These are phyloP conservation scores for Fraxinus latifolia DNA, from an alignment of 305 asterid species.

Conservation along the genomic window DNA sequence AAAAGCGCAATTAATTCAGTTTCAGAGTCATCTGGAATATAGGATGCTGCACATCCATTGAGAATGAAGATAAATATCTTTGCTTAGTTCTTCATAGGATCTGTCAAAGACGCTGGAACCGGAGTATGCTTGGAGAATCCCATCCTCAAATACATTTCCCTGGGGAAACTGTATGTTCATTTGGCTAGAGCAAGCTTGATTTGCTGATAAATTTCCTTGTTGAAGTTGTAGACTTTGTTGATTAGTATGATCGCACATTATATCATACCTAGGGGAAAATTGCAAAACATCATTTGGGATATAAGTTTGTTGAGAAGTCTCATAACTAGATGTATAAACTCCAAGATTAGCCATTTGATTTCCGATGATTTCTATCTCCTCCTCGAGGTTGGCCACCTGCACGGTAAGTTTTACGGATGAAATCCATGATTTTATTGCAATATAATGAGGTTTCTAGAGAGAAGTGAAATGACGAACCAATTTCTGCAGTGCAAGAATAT, in stretches of 20 bases:
- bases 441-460: background rate
- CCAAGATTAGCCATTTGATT: conserved; percentile 40
- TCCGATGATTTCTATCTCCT: conserved; percentile 49
- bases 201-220: conserved; percentile 9
- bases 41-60: conserved; percentile 28
- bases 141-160: conserved; percentile 25
- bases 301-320: background rate
- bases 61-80: conserved; percentile 32
- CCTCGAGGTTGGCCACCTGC: conserved; percentile 61
- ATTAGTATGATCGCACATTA: conserved; percentile 4
- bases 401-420: background rate
- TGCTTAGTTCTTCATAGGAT: conserved; percentile 31
- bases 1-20: background rate
- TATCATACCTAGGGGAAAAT: background rate
- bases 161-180: conserved; percentile 22
- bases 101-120: conserved; percentile 23
- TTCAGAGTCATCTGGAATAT: conserved; percentile 9
- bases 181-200: conserved; percentile 23
- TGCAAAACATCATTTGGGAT: conserved; percentile 10
- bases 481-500: conserved; percentile 64
- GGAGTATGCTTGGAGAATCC: conserved; percentile 17
- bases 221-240: conserved; percentile 16
- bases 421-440: background rate
- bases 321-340: conserved; percentile 8
- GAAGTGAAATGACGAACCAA: conserved; percentile 38